A percentile compares a stretch with the other conserved stretches of the same genome.
Conservation (phyloP, 768 basidiomycete genomes). For the Pleurotus djamor region DNA sequence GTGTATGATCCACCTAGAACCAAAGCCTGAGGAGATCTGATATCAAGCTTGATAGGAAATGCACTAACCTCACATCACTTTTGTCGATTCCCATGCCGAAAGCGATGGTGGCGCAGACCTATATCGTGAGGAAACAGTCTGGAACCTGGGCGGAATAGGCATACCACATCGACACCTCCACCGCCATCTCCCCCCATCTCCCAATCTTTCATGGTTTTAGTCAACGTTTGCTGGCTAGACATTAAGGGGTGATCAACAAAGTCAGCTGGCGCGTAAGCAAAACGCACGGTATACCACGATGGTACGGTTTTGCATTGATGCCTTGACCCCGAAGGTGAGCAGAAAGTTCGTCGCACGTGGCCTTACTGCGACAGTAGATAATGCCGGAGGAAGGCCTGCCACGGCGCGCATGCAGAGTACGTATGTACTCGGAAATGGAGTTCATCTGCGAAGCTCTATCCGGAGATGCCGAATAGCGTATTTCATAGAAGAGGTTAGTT, state of each 20-base stretch:
- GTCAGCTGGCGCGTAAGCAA: neutral
- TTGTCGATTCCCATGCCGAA: slow-evolving; percentile 91
- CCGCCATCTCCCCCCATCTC: slow-evolving; percentile 45
- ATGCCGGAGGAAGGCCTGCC: slow-evolving; percentile 66
- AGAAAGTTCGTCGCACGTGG: slow-evolving; percentile 67
- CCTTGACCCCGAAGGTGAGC: slow-evolving; percentile 64
- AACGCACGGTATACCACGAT: slow-evolving; percentile 57
- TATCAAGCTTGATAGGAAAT: neutral
- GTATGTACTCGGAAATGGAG: slow-evolving; percentile 67
- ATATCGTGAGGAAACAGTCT: neutral
- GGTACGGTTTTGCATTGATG: slow-evolving; percentile 68
- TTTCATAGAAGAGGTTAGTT: slow-evolving; percentile 80
- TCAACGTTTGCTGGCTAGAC: slow-evolving; percentile 46
- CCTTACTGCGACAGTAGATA: slow-evolving; percentile 72
- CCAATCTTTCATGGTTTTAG: slow-evolving; percentile 63
- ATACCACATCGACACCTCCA: slow-evolving; percentile 61
- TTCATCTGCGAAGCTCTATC: slow-evolving; percentile 55
- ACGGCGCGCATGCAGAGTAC: slow-evolving; percentile 55
- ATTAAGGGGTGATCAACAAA: neutral
- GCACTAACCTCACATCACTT: slow-evolving; percentile 60
- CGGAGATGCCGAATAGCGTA: slow-evolving; percentile 59
- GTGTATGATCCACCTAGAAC: slow-evolving; percentile 68
- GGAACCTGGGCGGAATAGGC: slow-evolving; percentile 16
- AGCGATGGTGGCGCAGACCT: slow-evolving; percentile 81
- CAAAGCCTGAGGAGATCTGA: neutral